These are phyloP conservation scores for Dalechampia spathulata DNA, from an alignment of 441 rosid species.

Conservation along the genomic window DNA sequence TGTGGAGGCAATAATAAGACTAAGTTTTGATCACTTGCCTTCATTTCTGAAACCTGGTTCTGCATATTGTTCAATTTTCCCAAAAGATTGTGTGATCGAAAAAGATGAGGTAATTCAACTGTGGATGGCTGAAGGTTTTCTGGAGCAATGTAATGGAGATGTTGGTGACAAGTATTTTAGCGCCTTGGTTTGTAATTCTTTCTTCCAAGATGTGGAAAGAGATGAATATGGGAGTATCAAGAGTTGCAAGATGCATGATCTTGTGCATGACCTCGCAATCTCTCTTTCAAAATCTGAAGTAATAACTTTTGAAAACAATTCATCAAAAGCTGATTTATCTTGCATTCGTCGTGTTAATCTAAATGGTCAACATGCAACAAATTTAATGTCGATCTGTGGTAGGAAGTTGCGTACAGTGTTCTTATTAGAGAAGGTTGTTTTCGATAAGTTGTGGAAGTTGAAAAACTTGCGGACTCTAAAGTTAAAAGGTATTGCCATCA, in stretches of 20 bases:
- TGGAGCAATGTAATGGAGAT: background rate
- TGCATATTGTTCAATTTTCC: too few relatives aligned
- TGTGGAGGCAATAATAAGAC: background rate
- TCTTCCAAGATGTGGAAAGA: too few relatives aligned
- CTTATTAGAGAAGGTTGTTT: background rate
- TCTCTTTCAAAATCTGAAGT: too few relatives aligned
- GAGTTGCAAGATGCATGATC: too few relatives aligned
- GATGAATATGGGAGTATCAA: too few relatives aligned
- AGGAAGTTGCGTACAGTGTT: slow-evolving; percentile 3
- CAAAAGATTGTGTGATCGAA: background rate
- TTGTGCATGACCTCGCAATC: too few relatives aligned
- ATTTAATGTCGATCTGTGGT: background rate
- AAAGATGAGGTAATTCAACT: too few relatives aligned
- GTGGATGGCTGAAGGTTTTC: background rate
- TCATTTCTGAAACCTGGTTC: background rate
- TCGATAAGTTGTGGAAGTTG: background rate
- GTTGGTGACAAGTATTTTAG: slow-evolving; percentile 4
- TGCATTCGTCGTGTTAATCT: too few relatives aligned
- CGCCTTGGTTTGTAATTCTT: too few relatives aligned
- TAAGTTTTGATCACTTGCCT: slow-evolving; percentile 8
- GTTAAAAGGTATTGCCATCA: background rate
- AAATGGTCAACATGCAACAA: background rate
- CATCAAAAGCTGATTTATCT: too few relatives aligned
- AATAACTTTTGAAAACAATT: too few relatives aligned
- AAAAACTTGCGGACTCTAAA: slow-evolving; percentile 11